Conservation (phyloP, 129 eudicot species). For the Lactuca saligna region DNA sequence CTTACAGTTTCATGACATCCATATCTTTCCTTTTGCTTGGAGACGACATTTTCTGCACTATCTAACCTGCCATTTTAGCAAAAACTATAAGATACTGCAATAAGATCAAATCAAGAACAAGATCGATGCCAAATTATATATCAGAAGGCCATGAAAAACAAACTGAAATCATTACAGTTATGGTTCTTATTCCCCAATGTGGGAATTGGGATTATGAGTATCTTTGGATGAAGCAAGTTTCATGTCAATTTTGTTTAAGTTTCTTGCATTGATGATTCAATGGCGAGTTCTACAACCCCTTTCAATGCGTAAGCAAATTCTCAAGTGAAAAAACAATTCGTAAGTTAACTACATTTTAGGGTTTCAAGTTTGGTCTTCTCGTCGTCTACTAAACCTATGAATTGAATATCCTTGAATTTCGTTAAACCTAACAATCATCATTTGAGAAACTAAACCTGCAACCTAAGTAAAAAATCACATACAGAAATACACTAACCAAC, state of each 20-base stretch:
- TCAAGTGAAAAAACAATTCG: slow-evolving; percentile 1
- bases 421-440: neutral
- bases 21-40: slow-evolving; percentile 91
- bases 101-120: neutral
- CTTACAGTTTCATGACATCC: slow-evolving; percentile 93
- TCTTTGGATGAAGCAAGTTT: slow-evolving; percentile 19
- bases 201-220: neutral
- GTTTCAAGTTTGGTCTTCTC: slow-evolving; percentile 26
- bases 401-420: slow-evolving; percentile 9
- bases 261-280: neutral
- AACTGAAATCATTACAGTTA: slow-evolving; percentile 7
- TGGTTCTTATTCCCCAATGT: neutral
- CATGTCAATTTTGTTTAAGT: slow-evolving; percentile 2
- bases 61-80: slow-evolving; percentile 33
- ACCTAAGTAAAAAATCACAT: slow-evolving; percentile 16
- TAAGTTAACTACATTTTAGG: slow-evolving; percentile 9
- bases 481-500: neutral
- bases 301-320: neutral
- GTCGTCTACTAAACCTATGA: slow-evolving; percentile 24
- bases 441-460: slow-evolving; percentile 8
- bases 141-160: neutral
- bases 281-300: slow-evolving; percentile 3
- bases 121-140: slow-evolving; percentile 12
- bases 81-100: neutral
- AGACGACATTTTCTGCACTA: slow-evolving; percentile 59